A percentile compares a stretch with the other conserved stretches of the same genome.
Conservation (phyloP, 2,329 filamentous ascomycete species). For the Emydomyces testavorans region DNA sequence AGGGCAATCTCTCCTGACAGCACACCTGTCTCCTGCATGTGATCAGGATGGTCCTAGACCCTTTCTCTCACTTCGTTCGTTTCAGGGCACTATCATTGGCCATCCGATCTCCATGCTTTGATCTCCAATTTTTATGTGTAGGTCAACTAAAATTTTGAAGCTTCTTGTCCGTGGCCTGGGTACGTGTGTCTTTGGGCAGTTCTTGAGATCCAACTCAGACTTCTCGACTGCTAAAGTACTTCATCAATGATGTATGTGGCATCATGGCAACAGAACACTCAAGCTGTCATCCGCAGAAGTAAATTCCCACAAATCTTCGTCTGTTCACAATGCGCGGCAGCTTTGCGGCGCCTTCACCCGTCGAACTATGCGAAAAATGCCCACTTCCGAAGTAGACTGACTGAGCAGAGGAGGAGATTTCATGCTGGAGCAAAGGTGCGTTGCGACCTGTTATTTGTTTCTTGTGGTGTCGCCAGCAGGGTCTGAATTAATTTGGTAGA, state of each 20-base stretch:
- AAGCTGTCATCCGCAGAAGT: slow-evolving; percentile 1
- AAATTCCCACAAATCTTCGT: slow-evolving; percentile 13
- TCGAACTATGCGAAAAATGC: not conserved
- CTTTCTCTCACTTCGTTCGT: too few species aligned
- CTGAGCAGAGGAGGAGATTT: not conserved
- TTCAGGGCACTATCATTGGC: too few species aligned
- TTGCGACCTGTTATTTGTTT: not conserved
- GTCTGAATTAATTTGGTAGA: not conserved
- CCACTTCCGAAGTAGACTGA: not conserved
- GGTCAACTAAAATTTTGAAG: not conserved
- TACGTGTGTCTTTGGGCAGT: not conserved
- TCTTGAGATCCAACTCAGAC: not conserved
- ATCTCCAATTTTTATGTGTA: too few species aligned
- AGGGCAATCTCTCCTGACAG: too few species aligned
- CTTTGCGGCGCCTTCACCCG: slow-evolving; percentile 1
- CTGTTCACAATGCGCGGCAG: slow-evolving; percentile 15
- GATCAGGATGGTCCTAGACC: too few species aligned
- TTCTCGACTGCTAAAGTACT: not conserved
- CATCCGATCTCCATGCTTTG: not conserved
- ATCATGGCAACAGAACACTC: slow-evolving; percentile 1
- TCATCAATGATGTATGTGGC: slow-evolving; percentile 9
- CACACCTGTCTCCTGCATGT: too few species aligned
- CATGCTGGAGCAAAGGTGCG: not conserved
- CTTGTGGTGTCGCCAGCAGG: not conserved
- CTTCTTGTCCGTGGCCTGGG: not conserved